Evolutionary conservation across 2,329 filamentous ascomycete genomes (phyloP), one percentile per base, ranked within the genome.

Genomic region (Magnaporthales sp.): DNA sequence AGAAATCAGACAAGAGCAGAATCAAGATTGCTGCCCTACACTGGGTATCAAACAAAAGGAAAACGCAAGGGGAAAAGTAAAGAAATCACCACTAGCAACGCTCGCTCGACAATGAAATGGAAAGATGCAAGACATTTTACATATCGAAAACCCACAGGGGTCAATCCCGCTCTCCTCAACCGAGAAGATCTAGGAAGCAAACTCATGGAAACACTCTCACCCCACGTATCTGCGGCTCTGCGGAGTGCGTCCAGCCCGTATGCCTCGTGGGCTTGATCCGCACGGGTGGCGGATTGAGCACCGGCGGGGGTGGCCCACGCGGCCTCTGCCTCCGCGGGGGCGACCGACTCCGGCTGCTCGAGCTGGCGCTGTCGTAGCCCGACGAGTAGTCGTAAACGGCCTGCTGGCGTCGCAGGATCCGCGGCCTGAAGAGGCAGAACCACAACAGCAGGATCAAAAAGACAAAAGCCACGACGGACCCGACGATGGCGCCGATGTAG

Each of bases 401-500:
- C n/a, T n/a, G n/a, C 31, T 24, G 30, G 15, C 29, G 62, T 9
- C 30, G 29, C 22, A 30, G n/a, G 54, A 66, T 31, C n/a, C 56
- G n/a, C 62, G 51, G 29, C 22, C 27, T 38, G 58, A 67, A 62
- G 51, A 74, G 69, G 71, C 76, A 80, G 63, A 72, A 75, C 65
- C 76, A 70, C 54, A 74, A 67, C 19, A 79, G 29, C 31, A 80
- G 66, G 31, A 75, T 64, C 26, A 80, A 67, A 27, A 77, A 63
- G n/a, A 77, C 74, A n/a, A 76, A 70, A 2, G 75, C 79, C 11
- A 79, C 71, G 1, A 81, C 68, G 38, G 75, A 75, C 30, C 80
- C 80, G 1, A 80, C 70, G 22, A 82, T 78, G 54, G 75, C 79
- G 5, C 78, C 80, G 31, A 82, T 74, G 63, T 80, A 73, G n/a